phyloP scores from a whole-genome alignment of 352 stramenopile genomes.

The Phytophthora brassicae region DNA sequence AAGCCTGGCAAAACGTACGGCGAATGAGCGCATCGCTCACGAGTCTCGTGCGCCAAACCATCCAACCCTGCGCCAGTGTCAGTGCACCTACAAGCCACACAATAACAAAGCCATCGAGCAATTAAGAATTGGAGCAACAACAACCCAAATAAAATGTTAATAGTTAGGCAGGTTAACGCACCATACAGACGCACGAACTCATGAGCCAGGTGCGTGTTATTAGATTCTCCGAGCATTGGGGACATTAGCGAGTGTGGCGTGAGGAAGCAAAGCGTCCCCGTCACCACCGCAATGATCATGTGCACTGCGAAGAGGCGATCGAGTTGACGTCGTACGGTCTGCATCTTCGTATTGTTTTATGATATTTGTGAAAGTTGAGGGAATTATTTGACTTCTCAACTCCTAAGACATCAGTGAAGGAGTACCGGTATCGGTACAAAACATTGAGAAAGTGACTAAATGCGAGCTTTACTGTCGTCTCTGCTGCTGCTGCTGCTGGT shows the following conservation, averaged over 20 bases:
- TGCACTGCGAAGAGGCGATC: conserved; percentile 82
- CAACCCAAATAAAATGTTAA: no score
- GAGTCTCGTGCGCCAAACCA: conserved; percentile 85
- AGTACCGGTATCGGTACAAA: conserved; percentile 1
- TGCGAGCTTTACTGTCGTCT: neutral
- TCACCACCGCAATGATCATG: conserved; percentile 66
- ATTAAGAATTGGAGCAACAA: no score
- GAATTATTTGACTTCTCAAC: neutral
- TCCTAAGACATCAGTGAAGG: conserved; percentile 1
- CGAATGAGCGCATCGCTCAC: conserved; percentile 84
- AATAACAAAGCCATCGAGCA: no score
- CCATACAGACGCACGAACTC: conserved; percentile 88
- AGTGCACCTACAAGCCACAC: conserved; percentile 48
- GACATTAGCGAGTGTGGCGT: conserved; percentile 82
- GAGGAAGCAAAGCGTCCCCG: conserved; percentile 70
- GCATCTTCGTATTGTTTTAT: conserved; percentile 25
- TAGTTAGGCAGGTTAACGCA: conserved; percentile 29
- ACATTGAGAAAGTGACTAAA: no score
- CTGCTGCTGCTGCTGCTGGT: conserved; percentile 27
- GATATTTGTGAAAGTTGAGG: neutral
- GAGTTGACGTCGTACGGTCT: conserved; percentile 73
- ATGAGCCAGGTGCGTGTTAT: conserved; percentile 83
- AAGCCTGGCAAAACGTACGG: conserved; percentile 87
- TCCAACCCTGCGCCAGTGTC: conserved; percentile 82
- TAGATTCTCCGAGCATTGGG: conserved; percentile 68